Evolutionary conservation across 352 stramenopile species (phyloP).

Genomic region (Pythium rishiriense): DNA sequence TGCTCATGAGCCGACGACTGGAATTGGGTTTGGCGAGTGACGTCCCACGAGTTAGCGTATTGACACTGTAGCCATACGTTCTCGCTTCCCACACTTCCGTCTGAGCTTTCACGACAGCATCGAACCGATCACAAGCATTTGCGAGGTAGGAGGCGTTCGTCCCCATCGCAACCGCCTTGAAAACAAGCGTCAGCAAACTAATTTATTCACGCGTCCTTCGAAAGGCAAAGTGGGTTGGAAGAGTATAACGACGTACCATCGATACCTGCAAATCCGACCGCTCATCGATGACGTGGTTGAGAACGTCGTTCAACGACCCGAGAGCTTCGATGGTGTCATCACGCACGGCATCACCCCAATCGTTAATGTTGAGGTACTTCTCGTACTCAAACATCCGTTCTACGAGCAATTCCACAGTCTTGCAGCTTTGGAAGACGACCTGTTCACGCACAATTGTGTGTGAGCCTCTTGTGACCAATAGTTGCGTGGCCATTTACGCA

Average conservation of each 20-base stretch:
- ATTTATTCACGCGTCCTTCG: too few species aligned
- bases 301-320: conserved; percentile 60
- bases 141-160: conserved; percentile 73
- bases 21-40: conserved; percentile 47
- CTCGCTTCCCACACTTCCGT: conserved; percentile 69
- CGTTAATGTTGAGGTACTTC: conserved; percentile 71
- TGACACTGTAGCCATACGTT: conserved; percentile 72
- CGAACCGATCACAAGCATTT: conserved; percentile 66
- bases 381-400: conserved; percentile 86
- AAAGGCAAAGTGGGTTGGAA: too few species aligned
- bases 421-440: conserved; percentile 66
- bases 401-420: conserved; percentile 57
- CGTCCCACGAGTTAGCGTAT: conserved; percentile 38
- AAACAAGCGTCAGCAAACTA: not conserved
- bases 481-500: not conserved
- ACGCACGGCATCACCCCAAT: conserved; percentile 74
- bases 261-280: conserved; percentile 72
- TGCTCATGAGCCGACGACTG: conserved; percentile 51
- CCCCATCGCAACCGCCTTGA: conserved; percentile 67
- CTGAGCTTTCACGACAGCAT: conserved; percentile 60
- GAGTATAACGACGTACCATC: too few species aligned
- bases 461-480: not conserved
- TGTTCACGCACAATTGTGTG: conserved; percentile 10
- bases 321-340: conserved; percentile 79
- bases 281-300: conserved; percentile 80